Conservation (phyloP, 257 asterid genomes). For the Solanum ossicruentum region DNA sequence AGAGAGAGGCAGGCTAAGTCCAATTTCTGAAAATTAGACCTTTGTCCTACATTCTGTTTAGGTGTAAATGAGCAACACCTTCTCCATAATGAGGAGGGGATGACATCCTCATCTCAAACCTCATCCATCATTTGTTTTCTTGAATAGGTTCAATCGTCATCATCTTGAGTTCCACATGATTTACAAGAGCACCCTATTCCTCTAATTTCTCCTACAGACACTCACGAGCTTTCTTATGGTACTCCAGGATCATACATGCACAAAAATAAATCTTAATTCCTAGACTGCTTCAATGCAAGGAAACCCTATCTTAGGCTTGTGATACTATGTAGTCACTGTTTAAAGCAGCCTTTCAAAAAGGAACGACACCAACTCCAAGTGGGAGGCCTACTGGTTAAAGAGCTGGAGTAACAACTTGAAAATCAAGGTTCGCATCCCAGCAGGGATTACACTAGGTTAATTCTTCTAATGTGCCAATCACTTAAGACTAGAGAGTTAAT, state of each 20-base stretch:
- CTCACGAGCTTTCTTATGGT: neutral
- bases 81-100: neutral
- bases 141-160: neutral
- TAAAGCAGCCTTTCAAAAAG: neutral
- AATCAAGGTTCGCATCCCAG: neutral
- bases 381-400: neutral
- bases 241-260: neutral
- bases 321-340: neutral
- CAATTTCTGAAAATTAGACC: neutral
- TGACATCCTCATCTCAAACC: neutral
- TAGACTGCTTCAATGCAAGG: neutral
- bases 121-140: neutral
- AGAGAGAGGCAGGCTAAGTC: neutral
- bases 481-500: neutral
- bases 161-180: neutral
- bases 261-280: neutral
- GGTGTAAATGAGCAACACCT: neutral
- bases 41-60: neutral
- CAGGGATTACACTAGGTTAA: neutral
- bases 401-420: neutral
- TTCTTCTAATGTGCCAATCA: neutral
- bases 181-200: neutral
- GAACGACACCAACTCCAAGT: neutral
- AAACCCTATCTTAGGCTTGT: neutral
- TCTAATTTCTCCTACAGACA: neutral